A percentile compares a stretch with the other conserved stretches of the same genome.
Evolutionary conservation across 192 early-diverging fungal genomes (phyloP).

Genomic region (Coemansia aciculifera): DNA sequence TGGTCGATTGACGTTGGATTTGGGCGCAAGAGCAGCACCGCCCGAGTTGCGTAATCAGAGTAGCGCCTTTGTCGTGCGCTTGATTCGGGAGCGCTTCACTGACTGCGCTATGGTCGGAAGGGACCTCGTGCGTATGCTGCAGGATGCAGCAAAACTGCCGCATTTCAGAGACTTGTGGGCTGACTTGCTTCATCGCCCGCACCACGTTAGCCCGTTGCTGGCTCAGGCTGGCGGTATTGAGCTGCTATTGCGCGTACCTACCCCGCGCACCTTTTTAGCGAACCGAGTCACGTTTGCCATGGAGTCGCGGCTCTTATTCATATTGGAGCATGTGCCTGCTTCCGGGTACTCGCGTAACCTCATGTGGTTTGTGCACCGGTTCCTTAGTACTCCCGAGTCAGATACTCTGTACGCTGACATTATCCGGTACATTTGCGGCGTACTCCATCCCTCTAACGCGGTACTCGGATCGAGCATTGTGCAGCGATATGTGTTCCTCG

Average conservation of each 20-base stretch:
- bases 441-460: slow-evolving; percentile 71
- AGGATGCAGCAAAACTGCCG: slow-evolving; percentile 59
- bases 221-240: slow-evolving; percentile 48
- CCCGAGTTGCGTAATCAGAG: slow-evolving; percentile 56
- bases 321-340: slow-evolving; percentile 61
- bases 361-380: slow-evolving; percentile 67
- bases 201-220: slow-evolving; percentile 59
- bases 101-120: slow-evolving; percentile 64
- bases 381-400: slow-evolving; percentile 58
- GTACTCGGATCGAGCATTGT: slow-evolving; percentile 70
- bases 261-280: slow-evolving; percentile 61
- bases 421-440: slow-evolving; percentile 72
- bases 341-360: slow-evolving; percentile 60
- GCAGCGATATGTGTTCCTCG: slow-evolving; percentile 69
- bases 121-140: slow-evolving; percentile 67
- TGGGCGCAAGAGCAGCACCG: slow-evolving; percentile 33
- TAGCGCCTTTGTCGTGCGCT: slow-evolving; percentile 48
- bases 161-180: slow-evolving; percentile 61
- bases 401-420: slow-evolving; percentile 66
- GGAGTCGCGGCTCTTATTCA: slow-evolving; percentile 65
- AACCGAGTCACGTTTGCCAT: slow-evolving; percentile 67
- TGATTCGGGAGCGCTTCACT: slow-evolving; percentile 61
- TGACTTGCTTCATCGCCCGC: slow-evolving; percentile 58
- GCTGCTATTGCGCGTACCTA: slow-evolving; percentile 60
- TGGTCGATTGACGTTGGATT: slow-evolving; percentile 58